Conservation (phyloP, 805 yeast genomes). For the Cyberlindnera xylosilytica region DNA sequence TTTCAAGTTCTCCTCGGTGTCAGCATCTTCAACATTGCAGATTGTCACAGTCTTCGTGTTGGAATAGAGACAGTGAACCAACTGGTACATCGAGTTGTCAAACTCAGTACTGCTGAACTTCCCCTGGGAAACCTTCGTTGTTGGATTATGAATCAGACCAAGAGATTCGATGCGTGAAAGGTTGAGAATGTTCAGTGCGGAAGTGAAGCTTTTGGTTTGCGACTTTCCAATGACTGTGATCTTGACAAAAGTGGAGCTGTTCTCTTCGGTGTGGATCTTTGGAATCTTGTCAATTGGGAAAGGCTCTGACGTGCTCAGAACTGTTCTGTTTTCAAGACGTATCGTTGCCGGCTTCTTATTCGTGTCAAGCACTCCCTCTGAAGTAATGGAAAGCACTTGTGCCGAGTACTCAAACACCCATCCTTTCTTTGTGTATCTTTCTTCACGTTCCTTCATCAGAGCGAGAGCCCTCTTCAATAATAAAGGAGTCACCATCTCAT, state of each 20-base stretch:
- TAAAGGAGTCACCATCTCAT: background rate
- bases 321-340: constrained; percentile 16
- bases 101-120: constrained; percentile 18
- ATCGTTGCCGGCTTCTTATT: constrained; percentile 3
- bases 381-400: constrained; percentile 14
- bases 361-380: constrained; percentile 15
- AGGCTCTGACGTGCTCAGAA: constrained; percentile 2
- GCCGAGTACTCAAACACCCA: constrained; percentile 16
- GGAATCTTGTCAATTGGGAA: background rate
- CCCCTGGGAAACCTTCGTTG: constrained; percentile 9
- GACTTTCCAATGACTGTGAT: constrained; percentile 10
- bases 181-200: constrained; percentile 14
- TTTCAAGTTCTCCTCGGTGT: constrained; percentile 19
- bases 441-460: constrained; percentile 7
- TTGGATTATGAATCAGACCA: constrained; percentile 11
- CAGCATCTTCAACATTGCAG: constrained; percentile 26
- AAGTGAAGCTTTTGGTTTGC: constrained; percentile 7
- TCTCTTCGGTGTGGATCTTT: constrained; percentile 1
- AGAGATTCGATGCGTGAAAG: constrained; percentile 13
- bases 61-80: constrained; percentile 24
- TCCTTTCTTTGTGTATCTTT: constrained; percentile 6
- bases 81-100: constrained; percentile 20
- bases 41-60: constrained; percentile 37
- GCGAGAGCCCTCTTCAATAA: constrained; percentile 1
- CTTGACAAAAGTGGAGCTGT: constrained; percentile 14